These are phyloP conservation scores for Mycena sanguinolenta DNA, from an alignment of 768 basidiomycete species.

Conservation along the genomic window DNA sequence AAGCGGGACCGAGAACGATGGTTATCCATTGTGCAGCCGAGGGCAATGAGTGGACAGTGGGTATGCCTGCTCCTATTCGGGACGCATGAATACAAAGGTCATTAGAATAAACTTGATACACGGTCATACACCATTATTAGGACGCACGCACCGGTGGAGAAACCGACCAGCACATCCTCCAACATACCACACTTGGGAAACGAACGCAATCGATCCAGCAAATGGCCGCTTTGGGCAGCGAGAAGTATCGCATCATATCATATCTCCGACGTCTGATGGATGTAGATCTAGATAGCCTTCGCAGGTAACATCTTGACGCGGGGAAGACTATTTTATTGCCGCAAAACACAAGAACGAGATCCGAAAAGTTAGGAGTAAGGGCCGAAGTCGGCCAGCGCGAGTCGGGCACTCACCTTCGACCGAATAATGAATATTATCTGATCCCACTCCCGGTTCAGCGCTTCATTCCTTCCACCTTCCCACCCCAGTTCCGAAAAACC, in stretches of 20 bases:
- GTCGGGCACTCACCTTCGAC: slow-evolving; percentile 1
- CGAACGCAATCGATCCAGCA: slow-evolving; percentile 20
- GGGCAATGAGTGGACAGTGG: neutral
- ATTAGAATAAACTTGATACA: neutral
- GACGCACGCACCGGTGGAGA: slow-evolving; percentile 13
- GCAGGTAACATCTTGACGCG: neutral
- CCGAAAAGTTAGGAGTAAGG: neutral
- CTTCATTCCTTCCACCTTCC: neutral
- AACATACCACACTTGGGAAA: slow-evolving; percentile 12
- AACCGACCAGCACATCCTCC: neutral
- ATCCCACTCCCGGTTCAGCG: neutral
- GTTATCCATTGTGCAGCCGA: neutral
- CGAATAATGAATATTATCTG: neutral
- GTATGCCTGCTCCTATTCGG: neutral
- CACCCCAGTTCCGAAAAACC: neutral
- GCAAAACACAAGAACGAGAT: neutral
- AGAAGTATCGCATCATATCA: slow-evolving; percentile 30
- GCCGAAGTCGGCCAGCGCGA: neutral
- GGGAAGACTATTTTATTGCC: neutral
- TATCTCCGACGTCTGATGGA: slow-evolving; percentile 34
- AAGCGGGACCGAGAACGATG: slow-evolving; percentile 9
- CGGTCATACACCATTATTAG: neutral
- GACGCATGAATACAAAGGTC: neutral
- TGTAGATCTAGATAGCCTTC: neutral
- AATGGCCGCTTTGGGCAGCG: slow-evolving; percentile 15